Conservation (phyloP, 257 asterid genomes). For the Cruciata laevipes region DNA sequence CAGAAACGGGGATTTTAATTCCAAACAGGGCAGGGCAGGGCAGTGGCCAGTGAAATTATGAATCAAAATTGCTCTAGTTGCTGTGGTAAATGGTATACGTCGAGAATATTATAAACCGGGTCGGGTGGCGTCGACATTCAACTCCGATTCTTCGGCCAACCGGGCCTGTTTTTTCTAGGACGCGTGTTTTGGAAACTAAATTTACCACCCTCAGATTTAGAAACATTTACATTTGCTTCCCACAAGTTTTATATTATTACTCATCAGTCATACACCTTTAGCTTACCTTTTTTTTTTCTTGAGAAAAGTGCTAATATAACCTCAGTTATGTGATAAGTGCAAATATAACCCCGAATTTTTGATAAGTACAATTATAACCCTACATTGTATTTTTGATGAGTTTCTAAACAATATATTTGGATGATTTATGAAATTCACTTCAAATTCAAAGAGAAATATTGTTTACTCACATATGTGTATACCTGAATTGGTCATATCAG, state of each 20-base stretch:
- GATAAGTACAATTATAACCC: no score
- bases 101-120: not conserved
- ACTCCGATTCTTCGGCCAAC: not conserved
- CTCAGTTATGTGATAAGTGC: no score
- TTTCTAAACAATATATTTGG: no score
- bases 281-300: no score
- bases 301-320: no score
- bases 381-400: no score
- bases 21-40: not conserved
- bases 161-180: not conserved
- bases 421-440: no score
- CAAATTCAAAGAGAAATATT: no score
- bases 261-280: no score
- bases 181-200: not conserved
- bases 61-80: not conserved
- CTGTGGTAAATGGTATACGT: not conserved
- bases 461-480: no score
- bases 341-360: no score
- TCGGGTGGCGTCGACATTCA: not conserved
- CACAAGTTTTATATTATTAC: not conserved
- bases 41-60: not conserved
- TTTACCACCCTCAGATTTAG: not conserved
- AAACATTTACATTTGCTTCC: not conserved
- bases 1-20: not conserved
- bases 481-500: no score